These are phyloP conservation scores for Drechmeria coniospora DNA, from an alignment of 2,329 filamentous ascomycete genomes.

Conservation along the genomic window DNA sequence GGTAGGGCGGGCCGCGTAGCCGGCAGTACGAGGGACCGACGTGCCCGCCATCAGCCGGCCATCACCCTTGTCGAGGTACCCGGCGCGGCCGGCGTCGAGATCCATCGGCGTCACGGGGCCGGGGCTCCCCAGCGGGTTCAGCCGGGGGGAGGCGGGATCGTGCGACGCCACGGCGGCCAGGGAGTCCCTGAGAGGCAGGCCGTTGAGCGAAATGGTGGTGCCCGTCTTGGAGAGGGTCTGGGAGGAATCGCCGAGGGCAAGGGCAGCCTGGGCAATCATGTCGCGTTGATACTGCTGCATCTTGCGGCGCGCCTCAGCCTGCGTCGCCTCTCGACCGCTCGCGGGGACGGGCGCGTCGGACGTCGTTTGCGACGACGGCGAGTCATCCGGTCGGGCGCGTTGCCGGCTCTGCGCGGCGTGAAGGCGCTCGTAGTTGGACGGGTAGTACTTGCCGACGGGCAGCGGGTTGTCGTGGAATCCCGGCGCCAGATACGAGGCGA, in stretches of 20 bases:
- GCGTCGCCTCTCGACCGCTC: slow-evolving; percentile 3
- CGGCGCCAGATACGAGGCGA: slow-evolving; percentile 35
- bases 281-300: slow-evolving; percentile 44
- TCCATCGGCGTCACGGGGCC: slow-evolving; percentile 49
- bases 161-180: slow-evolving; percentile 22
- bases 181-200: slow-evolving; percentile 20
- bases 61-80: slow-evolving; percentile 18
- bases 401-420: no score
- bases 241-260: slow-evolving; percentile 21
- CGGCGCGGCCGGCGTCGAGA: slow-evolving; percentile 24
- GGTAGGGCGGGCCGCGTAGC: no score
- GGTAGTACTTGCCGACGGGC: slow-evolving; percentile 48
- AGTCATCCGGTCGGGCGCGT: slow-evolving; percentile 7
- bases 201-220: slow-evolving; percentile 17
- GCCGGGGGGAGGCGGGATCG: slow-evolving; percentile 33
- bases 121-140: slow-evolving; percentile 39
- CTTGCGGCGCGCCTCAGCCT: slow-evolving; percentile 32
- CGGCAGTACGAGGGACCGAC: no score
- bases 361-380: slow-evolving; percentile 17
- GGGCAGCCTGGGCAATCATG: slow-evolving; percentile 41
- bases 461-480: slow-evolving; percentile 31
- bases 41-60: background rate
- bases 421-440: slow-evolving; percentile 45
- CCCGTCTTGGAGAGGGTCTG: slow-evolving; percentile 11
- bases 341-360: slow-evolving; percentile 20